Evolutionary conservation across 371 early-diverging fungal genomes (phyloP).

Genomic region (Apophysomyces elegans): DNA sequence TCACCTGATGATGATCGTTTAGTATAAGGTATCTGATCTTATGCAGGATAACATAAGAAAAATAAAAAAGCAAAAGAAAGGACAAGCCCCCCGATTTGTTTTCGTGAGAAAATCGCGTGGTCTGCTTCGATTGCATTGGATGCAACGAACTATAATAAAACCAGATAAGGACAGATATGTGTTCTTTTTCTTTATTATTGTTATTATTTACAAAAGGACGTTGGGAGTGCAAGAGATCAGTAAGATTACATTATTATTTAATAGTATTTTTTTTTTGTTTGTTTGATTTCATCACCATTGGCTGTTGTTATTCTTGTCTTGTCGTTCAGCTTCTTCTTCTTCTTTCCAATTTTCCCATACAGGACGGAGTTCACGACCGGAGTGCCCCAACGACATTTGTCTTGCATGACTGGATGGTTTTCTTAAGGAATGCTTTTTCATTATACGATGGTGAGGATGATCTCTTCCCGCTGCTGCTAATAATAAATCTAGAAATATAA

Average conservation of each 20-base stretch:
- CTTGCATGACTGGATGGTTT: background rate
- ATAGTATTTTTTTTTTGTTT: background rate
- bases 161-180: too few relatives aligned
- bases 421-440: background rate
- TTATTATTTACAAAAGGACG: too few relatives aligned
- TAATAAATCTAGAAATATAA: background rate
- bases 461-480: background rate
- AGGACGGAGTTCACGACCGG: background rate
- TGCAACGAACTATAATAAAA: too few relatives aligned
- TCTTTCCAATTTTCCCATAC: slow-evolving; percentile 6
- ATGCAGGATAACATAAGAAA: too few relatives aligned
- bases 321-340: slow-evolving; percentile 3
- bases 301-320: background rate
- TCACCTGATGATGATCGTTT: too few relatives aligned
- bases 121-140: too few relatives aligned
- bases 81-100: too few relatives aligned
- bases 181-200: too few relatives aligned
- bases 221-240: too few relatives aligned
- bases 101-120: too few relatives aligned
- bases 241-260: background rate
- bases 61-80: too few relatives aligned
- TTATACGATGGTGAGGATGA: background rate
- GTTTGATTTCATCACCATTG: background rate
- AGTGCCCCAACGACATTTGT: background rate
- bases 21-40: too few relatives aligned